Conservation (phyloP, 768 basidiomycete genomes). For the Boletus rubroflammeus region DNA sequence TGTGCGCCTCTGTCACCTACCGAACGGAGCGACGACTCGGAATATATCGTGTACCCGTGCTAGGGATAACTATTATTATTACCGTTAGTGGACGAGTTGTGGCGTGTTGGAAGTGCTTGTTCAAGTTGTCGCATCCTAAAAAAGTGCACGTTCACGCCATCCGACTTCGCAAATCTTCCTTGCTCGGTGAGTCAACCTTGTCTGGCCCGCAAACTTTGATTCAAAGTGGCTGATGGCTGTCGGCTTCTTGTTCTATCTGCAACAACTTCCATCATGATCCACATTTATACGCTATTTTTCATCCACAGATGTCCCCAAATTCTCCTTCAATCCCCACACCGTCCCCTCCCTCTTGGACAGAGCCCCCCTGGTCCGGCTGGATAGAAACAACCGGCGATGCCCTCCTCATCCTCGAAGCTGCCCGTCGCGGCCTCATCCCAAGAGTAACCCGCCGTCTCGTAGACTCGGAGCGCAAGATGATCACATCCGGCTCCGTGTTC, state of each 20-base stretch:
- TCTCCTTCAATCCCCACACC: slow-evolving; percentile 14
- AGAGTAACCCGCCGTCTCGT: slow-evolving; percentile 89
- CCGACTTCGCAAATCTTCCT: slow-evolving; percentile 58
- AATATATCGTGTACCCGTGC: too few species aligned
- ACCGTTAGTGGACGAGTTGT: slow-evolving; percentile 30
- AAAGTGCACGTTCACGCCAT: slow-evolving; percentile 40
- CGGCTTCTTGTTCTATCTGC: slow-evolving; percentile 8
- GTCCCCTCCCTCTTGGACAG: slow-evolving; percentile 56
- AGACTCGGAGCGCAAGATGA: slow-evolving; percentile 90
- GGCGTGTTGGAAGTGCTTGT: slow-evolving; percentile 32
- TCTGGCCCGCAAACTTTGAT: slow-evolving; percentile 45
- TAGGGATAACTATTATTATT: too few species aligned
- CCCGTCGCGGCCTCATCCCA: slow-evolving; percentile 84
- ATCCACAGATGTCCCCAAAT: slow-evolving; percentile 28
- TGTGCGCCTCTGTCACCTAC: too few species aligned
- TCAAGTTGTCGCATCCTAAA: too few species aligned
- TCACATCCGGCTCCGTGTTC: slow-evolving; percentile 90
- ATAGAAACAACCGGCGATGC: slow-evolving; percentile 95
- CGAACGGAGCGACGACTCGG: too few species aligned
- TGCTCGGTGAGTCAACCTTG: slow-evolving; percentile 73
- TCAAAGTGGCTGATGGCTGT: slow-evolving; percentile 26
- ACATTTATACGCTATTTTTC: background rate
- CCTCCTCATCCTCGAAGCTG: slow-evolving; percentile 94
- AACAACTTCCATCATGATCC: slow-evolving; percentile 13
- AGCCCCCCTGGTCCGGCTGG: slow-evolving; percentile 92